phyloP scores from a whole-genome alignment of 352 stramenopile genomes.

The Phytophthora cajani region DNA sequence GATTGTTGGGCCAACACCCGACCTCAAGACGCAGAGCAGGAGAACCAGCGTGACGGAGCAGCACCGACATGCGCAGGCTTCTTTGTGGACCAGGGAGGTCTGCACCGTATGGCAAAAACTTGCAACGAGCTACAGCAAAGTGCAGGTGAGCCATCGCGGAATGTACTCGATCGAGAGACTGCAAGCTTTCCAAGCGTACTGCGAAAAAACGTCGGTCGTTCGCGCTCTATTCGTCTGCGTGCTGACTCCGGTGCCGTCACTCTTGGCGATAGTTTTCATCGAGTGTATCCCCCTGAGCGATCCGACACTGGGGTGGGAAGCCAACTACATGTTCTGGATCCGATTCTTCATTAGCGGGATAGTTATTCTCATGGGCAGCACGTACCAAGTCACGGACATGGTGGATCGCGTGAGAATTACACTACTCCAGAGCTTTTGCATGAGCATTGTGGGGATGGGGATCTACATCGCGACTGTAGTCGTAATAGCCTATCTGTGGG shows the following conservation, averaged over 20 bases:
- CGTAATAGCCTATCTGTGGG: slow-evolving; percentile 29
- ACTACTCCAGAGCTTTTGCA: slow-evolving; percentile 8
- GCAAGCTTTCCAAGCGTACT: slow-evolving; percentile 44
- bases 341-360: slow-evolving; percentile 19
- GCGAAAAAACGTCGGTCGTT: slow-evolving; percentile 5
- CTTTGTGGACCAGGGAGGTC: background rate
- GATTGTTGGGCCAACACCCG: background rate
- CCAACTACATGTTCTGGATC: slow-evolving; percentile 38
- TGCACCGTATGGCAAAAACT: background rate
- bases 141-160: slow-evolving; percentile 38
- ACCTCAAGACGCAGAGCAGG: background rate
- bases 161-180: slow-evolving; percentile 52
- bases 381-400: slow-evolving; percentile 19
- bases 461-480: slow-evolving; percentile 27
- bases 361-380: slow-evolving; percentile 6
- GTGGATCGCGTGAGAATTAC: slow-evolving; percentile 14
- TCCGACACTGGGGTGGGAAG: slow-evolving; percentile 17
- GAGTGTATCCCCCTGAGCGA: slow-evolving; percentile 18
- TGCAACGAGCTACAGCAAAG: background rate
- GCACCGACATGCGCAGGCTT: background rate
- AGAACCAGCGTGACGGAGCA: slow-evolving; percentile 7
- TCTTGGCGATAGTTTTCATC: slow-evolving; percentile 16
- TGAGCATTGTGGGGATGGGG: slow-evolving; percentile 4
- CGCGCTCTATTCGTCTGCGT: slow-evolving; percentile 17
- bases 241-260: slow-evolving; percentile 19